Conservation (phyloP, 1,284 basidiomycete species). For the Malassezia pachydermatis region DNA sequence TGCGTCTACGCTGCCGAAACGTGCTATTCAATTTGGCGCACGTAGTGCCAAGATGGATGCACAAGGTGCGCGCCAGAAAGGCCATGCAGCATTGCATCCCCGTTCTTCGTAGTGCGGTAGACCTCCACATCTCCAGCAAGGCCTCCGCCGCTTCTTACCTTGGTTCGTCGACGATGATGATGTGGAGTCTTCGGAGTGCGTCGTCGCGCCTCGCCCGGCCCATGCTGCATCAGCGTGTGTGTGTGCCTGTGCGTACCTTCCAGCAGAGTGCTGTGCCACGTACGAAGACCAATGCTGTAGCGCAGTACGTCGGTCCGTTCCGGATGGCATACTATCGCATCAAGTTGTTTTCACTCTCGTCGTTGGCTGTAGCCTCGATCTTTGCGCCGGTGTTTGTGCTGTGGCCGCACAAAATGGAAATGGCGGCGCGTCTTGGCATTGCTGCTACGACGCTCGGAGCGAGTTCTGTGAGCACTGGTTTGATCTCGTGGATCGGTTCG, state of each 20-base stretch:
- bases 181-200: no score
- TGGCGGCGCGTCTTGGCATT: constrained; percentile 61
- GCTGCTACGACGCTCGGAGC: constrained; percentile 62
- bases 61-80: constrained; percentile 48
- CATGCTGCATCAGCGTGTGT: neutral
- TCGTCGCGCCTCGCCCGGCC: no score
- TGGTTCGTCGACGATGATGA: neutral
- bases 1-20: constrained; percentile 62
- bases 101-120: neutral
- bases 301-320: constrained; percentile 56
- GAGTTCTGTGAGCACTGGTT: constrained; percentile 60
- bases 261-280: neutral
- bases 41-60: constrained; percentile 77
- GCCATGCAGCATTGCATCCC: constrained; percentile 12
- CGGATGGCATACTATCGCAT: constrained; percentile 62
- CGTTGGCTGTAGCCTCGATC: constrained; percentile 61
- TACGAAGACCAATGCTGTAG: constrained; percentile 14
- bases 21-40: constrained; percentile 92
- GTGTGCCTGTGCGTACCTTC: neutral
- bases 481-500: constrained; percentile 62
- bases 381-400: constrained; percentile 70
- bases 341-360: constrained; percentile 72
- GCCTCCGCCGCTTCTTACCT: neutral
- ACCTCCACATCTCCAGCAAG: constrained; percentile 1
- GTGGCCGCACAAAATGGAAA: constrained; percentile 64